Evolutionary conservation across 73 alveolate genomes (phyloP).

Genomic region (Paraurostyla sp.): DNA sequence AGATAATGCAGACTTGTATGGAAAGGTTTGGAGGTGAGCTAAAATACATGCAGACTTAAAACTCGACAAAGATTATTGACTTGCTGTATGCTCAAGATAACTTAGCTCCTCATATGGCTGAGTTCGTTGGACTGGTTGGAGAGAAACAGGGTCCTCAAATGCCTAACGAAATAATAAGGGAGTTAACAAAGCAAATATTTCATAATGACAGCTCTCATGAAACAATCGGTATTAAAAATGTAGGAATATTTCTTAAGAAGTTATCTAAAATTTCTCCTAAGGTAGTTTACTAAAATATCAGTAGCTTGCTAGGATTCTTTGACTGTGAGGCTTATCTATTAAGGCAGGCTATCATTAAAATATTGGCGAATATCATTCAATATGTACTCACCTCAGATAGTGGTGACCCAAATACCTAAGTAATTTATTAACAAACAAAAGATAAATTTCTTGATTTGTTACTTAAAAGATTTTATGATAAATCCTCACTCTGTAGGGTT

Average conservation of each 20-base stretch:
- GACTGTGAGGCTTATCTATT: constrained; percentile 73
- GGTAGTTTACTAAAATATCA: constrained; percentile 21
- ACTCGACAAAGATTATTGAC: constrained; percentile 59
- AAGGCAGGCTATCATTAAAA: constrained; percentile 55
- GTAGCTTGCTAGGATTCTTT: constrained; percentile 60
- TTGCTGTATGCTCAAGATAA: constrained; percentile 60
- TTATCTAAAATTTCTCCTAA: constrained; percentile 35
- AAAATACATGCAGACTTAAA: constrained; percentile 19
- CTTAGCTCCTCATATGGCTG: constrained; percentile 68
- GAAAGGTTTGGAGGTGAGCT: constrained; percentile 46
- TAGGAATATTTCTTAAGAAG: constrained; percentile 43
- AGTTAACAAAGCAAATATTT: constrained; percentile 60
- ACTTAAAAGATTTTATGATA: constrained; percentile 81
- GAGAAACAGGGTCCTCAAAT: constrained; percentile 43
- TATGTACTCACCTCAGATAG: constrained; percentile 39
- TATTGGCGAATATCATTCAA: constrained; percentile 55
- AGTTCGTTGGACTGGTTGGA: constrained; percentile 50
- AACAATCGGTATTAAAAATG: constrained; percentile 68
- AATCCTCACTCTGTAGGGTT: constrained; percentile 83
- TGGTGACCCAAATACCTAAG: background rate
- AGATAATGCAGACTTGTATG: constrained; percentile 47
- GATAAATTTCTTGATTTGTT: constrained; percentile 81
- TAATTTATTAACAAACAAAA: constrained; percentile 26
- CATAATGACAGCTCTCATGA: constrained; percentile 71
- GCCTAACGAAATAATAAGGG: constrained; percentile 55